Evolutionary conservation across 2,329 filamentous ascomycete species (phyloP), one percentile per base, ranked within the genome.

Genomic region (Alternaria tenuissima): DNA sequence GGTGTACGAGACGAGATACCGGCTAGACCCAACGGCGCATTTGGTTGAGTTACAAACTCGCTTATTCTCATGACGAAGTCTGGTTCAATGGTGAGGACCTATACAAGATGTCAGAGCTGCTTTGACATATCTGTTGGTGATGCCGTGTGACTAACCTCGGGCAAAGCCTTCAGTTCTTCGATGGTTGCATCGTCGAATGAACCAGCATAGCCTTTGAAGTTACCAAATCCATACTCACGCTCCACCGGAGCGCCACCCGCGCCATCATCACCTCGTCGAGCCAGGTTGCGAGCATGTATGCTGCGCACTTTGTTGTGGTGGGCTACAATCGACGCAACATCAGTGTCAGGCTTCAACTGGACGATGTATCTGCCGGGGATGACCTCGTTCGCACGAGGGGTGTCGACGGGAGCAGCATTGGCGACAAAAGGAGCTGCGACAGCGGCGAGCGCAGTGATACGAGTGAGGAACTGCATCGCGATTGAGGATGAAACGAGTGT

Each of bases 331-430:
- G 68, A 67, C 1, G 70, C 65, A 44, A 71, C 52, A 47, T 75
- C 67, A 3, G 66, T 66, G 11, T 72, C 73, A 14, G 78, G 73
- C 70, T 78, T 80, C 55, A 83, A 52, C 64, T 78, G 79, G 57
- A 82, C 73, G 55, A 82, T 80, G 69, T 80, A 83, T 72, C 80
- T 81, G 62, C 76, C 76, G 14, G 76, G 74, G 46, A 81, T 70
- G 20, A 68, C 32, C 14, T 64, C 60, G 36, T 61, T 49, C 3
- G 56, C 30, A 4, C 53, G 38, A 24, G 59, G 53, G 9, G 58
- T 11, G 8, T 41, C 34, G 6, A 72, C 43, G 7, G 73, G 73
- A 42, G 67, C 69, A 42, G 70, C 72, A 16, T 64, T 56, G 4
- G 62, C 59, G 2, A 76, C 42, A 34, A 73, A 71, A 4, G 70